Conservation (phyloP, 306 rosid genomes). For the Ormosia semicastrata region DNA sequence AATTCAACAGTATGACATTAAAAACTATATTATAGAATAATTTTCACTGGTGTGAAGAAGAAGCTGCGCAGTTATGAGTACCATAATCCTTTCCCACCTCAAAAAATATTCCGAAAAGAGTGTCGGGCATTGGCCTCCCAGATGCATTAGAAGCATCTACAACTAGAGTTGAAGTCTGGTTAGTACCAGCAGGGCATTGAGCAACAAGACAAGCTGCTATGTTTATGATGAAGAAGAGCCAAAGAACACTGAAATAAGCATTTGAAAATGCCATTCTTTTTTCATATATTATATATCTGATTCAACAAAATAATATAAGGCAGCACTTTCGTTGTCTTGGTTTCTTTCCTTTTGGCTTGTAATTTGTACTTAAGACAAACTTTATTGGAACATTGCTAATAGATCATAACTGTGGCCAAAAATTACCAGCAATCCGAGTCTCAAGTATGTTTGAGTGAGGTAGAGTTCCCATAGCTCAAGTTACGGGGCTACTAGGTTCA, state of each 20-base stretch:
- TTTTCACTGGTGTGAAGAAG: neutral
- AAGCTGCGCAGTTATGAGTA: neutral
- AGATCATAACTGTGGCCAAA: neutral
- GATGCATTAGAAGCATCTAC: constrained; percentile 64
- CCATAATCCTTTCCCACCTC: constrained; percentile 49
- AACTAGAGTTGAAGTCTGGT: constrained; percentile 40
- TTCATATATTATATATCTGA: constrained; percentile 17
- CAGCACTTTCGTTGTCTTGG: neutral
- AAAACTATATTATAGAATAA: neutral
- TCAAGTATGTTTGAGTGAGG: neutral
- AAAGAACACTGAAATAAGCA: constrained; percentile 28
- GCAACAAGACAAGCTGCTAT: constrained; percentile 21
- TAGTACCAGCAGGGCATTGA: constrained; percentile 40
- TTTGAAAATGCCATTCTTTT: constrained; percentile 47
- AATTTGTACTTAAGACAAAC: neutral
- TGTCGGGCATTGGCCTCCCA: constrained; percentile 48
- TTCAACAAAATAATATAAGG: neutral
- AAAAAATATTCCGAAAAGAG: constrained; percentile 72
- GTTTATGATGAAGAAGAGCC: constrained; percentile 29
- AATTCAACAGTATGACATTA: too few relatives aligned
- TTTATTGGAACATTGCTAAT: neutral
- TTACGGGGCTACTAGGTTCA: neutral
- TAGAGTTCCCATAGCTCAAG: neutral
- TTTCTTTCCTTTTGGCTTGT: neutral
- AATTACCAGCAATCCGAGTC: constrained; percentile 19